phyloP scores from a whole-genome alignment of 1,139 yeast genomes.

The Saccharomyces uvarum region DNA sequence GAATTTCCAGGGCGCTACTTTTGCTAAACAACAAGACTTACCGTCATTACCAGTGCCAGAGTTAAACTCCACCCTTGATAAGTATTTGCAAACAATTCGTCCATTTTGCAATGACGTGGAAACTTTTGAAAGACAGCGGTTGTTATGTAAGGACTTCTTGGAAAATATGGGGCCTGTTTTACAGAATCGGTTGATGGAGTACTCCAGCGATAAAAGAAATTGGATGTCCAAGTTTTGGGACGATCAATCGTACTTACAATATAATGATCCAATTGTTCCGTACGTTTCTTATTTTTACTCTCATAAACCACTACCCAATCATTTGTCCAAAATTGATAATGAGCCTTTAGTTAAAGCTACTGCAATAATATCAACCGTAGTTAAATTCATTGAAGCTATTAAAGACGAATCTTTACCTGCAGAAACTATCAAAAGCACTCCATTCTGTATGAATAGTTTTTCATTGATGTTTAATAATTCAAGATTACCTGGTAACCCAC shows the following conservation, averaged over 20 bases:
- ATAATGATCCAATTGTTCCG: constrained; percentile 90
- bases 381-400: constrained; percentile 48
- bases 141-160: constrained; percentile 59
- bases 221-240: constrained; percentile 96
- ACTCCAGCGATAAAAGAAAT: constrained; percentile 60
- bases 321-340: constrained; percentile 45
- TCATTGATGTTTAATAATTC: constrained; percentile 85
- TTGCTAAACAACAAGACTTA: constrained; percentile 61
- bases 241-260: constrained; percentile 82
- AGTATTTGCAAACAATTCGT: constrained; percentile 63
- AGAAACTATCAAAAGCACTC: constrained; percentile 71
- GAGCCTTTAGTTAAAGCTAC: constrained; percentile 75
- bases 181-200: constrained; percentile 56
- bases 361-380: constrained; percentile 48
- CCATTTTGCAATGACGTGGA: constrained; percentile 57
- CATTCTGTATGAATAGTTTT: constrained; percentile 92
- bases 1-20: constrained; percentile 57
- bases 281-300: constrained; percentile 85
- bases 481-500: constrained; percentile 55
- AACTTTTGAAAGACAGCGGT: constrained; percentile 44
- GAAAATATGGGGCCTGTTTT: constrained; percentile 58
- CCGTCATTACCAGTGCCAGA: constrained; percentile 88
- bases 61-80: constrained; percentile 59
- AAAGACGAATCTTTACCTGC: constrained; percentile 59
- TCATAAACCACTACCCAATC: constrained; percentile 57